These are phyloP conservation scores for Pseudogymnoascus sp. DNA, from an alignment of 2,329 filamentous ascomycete genomes.

Conservation along the genomic window DNA sequence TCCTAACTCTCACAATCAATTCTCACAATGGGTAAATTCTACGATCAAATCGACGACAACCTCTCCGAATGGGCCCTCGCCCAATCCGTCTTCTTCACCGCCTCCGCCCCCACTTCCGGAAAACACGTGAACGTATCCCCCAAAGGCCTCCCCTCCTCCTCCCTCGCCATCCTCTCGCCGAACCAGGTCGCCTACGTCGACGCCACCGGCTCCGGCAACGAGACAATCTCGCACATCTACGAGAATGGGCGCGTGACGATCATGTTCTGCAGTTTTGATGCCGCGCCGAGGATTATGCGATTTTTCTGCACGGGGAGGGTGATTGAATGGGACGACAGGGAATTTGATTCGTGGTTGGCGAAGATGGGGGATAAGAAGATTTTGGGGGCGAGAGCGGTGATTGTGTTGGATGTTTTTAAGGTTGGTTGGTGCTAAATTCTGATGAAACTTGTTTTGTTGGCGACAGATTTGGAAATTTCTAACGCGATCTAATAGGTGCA, in stretches of 20 bases:
- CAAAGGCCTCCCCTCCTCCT: constrained; percentile 59
- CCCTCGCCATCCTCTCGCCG: constrained; percentile 50
- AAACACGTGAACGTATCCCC: constrained; percentile 72
- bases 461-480: background rate
- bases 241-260: constrained; percentile 71
- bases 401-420: constrained; percentile 55
- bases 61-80: constrained; percentile 56
- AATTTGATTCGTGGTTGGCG: constrained; percentile 38
- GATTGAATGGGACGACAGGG: constrained; percentile 50
- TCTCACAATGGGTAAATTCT: constrained; percentile 51
- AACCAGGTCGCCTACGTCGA: constrained; percentile 65
- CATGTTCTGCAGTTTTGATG: constrained; percentile 63
- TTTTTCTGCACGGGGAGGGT: constrained; percentile 55
- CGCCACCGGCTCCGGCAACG: constrained; percentile 65
- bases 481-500: constrained; percentile 37
- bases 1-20: background rate
- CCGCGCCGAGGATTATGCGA: constrained; percentile 53
- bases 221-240: constrained; percentile 69
- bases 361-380: constrained; percentile 39
- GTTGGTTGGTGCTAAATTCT: constrained; percentile 25
- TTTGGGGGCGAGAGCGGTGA: constrained; percentile 50
- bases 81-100: constrained; percentile 70
- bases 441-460: background rate
- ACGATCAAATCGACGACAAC: constrained; percentile 44
- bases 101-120: constrained; percentile 60